These are phyloP conservation scores for Citrus mangshanensis DNA, from an alignment of 345 rosid genomes.

Conservation along the genomic window DNA sequence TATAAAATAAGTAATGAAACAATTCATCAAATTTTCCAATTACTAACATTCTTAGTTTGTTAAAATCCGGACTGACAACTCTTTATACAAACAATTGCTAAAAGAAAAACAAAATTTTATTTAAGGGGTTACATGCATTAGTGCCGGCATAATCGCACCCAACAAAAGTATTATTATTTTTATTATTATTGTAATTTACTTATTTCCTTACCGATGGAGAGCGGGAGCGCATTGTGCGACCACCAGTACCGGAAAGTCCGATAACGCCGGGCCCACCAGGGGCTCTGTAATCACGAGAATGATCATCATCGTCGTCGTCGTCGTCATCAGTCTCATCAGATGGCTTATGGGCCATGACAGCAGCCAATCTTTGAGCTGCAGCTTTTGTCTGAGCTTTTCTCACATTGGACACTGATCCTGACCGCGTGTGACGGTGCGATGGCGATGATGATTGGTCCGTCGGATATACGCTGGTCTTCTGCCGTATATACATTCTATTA, in stretches of 20 bases:
- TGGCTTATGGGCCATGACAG: conserved; percentile 61
- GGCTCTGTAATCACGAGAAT: conserved; percentile 29
- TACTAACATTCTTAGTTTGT: no score
- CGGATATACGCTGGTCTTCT: conserved; percentile 28
- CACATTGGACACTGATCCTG: conserved; percentile 53
- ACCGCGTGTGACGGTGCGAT: conserved; percentile 44
- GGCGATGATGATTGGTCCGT: conserved; percentile 45
- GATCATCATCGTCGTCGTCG: conserved; percentile 41
- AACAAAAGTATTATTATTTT: not conserved
- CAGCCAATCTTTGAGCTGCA: conserved; percentile 82
- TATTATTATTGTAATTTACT: not conserved
- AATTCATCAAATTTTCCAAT: no score
- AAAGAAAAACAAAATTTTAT: no score
- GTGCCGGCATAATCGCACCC: no score
- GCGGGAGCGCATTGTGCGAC: conserved; percentile 44
- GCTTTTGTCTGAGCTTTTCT: conserved; percentile 90
- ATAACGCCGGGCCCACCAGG: conserved; percentile 37
- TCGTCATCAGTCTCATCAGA: conserved; percentile 50
- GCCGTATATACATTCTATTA: conserved; percentile 30
- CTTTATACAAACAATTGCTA: no score
- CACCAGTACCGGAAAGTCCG: conserved; percentile 49
- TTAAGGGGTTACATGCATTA: no score
- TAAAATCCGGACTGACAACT: no score
- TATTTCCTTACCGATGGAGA: conserved; percentile 48
- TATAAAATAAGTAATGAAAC: not conserved